phyloP scores from a whole-genome alignment of 805 yeast genomes.

The Millerozyma acaciae region DNA sequence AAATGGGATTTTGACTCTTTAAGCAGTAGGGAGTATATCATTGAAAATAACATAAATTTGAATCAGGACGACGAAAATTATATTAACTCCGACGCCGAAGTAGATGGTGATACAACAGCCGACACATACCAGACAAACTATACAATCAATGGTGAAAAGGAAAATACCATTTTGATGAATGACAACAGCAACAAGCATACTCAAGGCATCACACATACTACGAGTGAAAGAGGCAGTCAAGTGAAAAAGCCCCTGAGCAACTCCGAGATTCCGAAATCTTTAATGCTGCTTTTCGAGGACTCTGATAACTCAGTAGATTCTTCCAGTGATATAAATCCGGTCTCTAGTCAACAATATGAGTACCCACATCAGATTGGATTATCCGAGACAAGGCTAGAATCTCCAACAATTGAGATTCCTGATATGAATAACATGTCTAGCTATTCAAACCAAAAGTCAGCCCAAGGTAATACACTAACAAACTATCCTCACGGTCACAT shows the following conservation, averaged over 20 bases:
- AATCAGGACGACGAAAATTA: conserved; percentile 27
- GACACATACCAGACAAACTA: conserved; percentile 27
- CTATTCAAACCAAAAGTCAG: conserved; percentile 8
- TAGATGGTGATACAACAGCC: conserved; percentile 3
- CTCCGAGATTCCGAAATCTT: conserved; percentile 65
- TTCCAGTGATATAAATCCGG: conserved; percentile 2
- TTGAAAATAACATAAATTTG: conserved; percentile 61
- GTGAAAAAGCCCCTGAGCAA: not conserved
- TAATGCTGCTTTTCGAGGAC: conserved; percentile 66
- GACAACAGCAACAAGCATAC: conserved; percentile 12
- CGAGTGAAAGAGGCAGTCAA: not conserved
- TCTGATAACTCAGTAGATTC: conserved; percentile 15
- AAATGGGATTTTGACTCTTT: conserved; percentile 91
- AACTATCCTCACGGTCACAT: conserved; percentile 19
- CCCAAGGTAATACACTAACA: not conserved
- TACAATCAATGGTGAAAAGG: conserved; percentile 20
- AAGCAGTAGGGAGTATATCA: conserved; percentile 66
- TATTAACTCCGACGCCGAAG: conserved; percentile 17
- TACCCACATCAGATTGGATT: conserved; percentile 11
- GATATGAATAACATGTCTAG: conserved; percentile 47
- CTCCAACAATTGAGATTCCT: conserved; percentile 70
- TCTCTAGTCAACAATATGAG: conserved; percentile 6
- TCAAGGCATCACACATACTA: conserved; percentile 12
- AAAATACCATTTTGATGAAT: conserved; percentile 10
- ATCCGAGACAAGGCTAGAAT: conserved; percentile 36